phyloP scores from a whole-genome alignment of 179 eudicot species.

The Sideroxylon spinosum region DNA sequence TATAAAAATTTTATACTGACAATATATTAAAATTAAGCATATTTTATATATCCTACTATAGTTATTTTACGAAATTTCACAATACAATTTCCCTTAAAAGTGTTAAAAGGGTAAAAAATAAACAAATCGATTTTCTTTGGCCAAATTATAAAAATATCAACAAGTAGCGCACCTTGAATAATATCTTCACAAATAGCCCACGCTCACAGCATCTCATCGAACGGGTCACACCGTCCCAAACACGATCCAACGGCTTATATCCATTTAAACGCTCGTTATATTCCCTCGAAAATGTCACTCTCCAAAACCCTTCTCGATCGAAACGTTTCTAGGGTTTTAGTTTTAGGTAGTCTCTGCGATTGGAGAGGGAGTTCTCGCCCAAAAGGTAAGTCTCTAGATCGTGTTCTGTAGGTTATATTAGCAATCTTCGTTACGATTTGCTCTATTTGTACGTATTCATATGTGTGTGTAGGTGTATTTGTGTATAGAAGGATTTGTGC shows the following conservation, averaged over 20 bases:
- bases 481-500: background rate
- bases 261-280: background rate
- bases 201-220: background rate
- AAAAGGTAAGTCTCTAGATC: background rate
- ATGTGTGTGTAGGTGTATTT: background rate
- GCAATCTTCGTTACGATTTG: background rate
- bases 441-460: background rate
- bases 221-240: background rate
- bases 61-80: no score
- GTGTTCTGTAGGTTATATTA: background rate
- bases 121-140: no score
- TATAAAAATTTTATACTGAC: no score
- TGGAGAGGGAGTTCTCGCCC: background rate
- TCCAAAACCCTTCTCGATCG: background rate
- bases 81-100: no score
- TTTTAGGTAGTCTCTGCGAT: background rate
- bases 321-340: slow-evolving; percentile 14
- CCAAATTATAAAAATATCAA: no score
- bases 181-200: background rate
- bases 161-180: no score
- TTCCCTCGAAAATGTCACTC: background rate
- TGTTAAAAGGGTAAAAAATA: no score
- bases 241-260: slow-evolving; percentile 1
- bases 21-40: no score
- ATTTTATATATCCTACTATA: no score